Base-by-base conservation (phyloP, 768 basidiomycete species). In the Termitomyces sp. region DNA sequence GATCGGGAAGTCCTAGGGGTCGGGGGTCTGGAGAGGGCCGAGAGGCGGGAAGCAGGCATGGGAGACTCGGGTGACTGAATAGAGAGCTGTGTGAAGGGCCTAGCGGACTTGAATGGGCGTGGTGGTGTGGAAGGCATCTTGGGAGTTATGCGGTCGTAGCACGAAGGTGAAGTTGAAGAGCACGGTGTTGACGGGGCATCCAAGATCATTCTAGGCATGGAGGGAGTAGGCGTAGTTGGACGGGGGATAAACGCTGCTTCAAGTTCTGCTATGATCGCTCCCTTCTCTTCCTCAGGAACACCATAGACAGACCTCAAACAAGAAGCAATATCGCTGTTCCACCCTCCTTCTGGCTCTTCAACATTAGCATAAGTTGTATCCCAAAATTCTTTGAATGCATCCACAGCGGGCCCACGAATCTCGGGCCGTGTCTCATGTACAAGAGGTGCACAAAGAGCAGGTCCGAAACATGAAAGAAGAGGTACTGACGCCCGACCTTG, bases 361-460 rank as follows among this genome's bases (percentile, higher is more conserved):
- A 74, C 35, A 1, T 67, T 52, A 11, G 73, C 73, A 59, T 77
- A 89, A 2, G 75, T 74, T 1, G 72, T 62, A 16, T 75, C 66
- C 90, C 90, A 91, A 65, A 86, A 87, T 31, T 82, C 81, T 7
- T 66, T 66, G 64, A 92, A 90, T 2, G 83, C 76, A 6, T 82
- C 79, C 12, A 69, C 67, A 4, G 79, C 73, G 3, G 73, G 65
- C 0, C 61, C 62, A 3, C 80, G 77, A 53, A 81, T 84, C 49
- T 80, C 77, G 7, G 65, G 54, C 5, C 83, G 77, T 16, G 83
- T 79, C n/a, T 59, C 54, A 16, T n/a, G 31, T 31, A 63, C 60
- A 61, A 92, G 87, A 25, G 81, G 80, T 3, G 87, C 81, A 58
- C 77, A 80, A 8, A 92, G 63, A 3, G 89, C 63, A 6, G 77